phyloP scores from a whole-genome alignment of 2,329 filamentous ascomycete genomes.

The Neobulgaria alba region DNA sequence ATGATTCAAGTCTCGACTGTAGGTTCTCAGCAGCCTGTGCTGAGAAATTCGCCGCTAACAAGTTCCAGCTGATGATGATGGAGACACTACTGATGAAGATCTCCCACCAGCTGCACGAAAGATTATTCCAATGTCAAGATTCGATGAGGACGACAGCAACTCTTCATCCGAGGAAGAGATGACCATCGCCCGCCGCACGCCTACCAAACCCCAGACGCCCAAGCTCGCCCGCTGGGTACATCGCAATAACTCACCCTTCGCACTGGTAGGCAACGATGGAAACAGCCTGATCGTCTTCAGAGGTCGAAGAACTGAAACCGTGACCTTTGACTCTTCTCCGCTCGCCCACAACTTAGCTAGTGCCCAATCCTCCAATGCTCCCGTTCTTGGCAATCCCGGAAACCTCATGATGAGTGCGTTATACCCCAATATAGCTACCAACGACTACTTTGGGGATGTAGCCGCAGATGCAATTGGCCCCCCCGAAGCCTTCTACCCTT shows the following conservation, averaged over 20 bases:
- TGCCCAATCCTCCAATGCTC: conserved; percentile 27
- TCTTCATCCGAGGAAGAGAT: conserved; percentile 31
- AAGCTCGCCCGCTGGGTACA: conserved; percentile 1
- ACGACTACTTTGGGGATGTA: conserved; percentile 29
- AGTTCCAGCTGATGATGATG: conserved; percentile 43
- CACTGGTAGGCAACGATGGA: conserved; percentile 1
- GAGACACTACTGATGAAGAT: conserved; percentile 51
- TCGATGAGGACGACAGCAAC: conserved; percentile 25
- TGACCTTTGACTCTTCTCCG: neutral
- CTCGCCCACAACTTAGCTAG: neutral
- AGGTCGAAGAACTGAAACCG: conserved; percentile 14
- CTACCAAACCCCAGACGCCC: neutral
- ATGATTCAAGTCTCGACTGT: conserved; percentile 25
- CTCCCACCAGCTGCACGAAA: conserved; percentile 32
- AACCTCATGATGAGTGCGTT: conserved; percentile 67
- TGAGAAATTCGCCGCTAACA: conserved; percentile 35
- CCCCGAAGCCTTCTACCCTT: conserved; percentile 67
- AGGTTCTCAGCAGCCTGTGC: conserved; percentile 32
- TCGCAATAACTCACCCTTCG: conserved; percentile 6
- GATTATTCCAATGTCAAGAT: conserved; percentile 31
- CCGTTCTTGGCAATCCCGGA: conserved; percentile 58
- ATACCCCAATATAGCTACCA: conserved; percentile 6
- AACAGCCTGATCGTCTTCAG: conserved; percentile 7
- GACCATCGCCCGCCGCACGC: neutral
- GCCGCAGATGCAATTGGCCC: conserved; percentile 59